Conservation (phyloP, 2,329 filamentous ascomycete species). For the Coniochaeta hoffmannii region DNA sequence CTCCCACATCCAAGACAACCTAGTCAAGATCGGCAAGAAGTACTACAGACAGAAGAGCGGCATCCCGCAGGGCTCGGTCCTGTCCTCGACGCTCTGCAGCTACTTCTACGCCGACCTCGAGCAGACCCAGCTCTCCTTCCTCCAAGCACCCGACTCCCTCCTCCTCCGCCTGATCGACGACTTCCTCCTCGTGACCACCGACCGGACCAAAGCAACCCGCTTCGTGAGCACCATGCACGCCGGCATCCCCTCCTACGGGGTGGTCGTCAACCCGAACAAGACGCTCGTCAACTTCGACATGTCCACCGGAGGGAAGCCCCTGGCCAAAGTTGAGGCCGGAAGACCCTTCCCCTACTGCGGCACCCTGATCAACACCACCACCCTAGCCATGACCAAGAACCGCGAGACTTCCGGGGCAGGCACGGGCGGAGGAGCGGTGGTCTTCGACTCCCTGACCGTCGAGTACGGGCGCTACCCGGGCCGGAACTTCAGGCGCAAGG, state of each 20-base stretch:
- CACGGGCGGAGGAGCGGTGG: constrained; percentile 26
- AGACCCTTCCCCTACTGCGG: constrained; percentile 83
- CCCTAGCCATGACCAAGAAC: constrained; percentile 68
- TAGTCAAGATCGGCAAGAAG: constrained; percentile 82
- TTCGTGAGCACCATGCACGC: constrained; percentile 78
- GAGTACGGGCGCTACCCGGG: constrained; percentile 68
- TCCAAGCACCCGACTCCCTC: constrained; percentile 43
- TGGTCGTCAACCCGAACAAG: constrained; percentile 69
- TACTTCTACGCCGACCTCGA: constrained; percentile 95
- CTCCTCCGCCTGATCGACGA: constrained; percentile 85
- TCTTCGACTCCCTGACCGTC: constrained; percentile 70
- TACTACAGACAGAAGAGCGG: constrained; percentile 82
- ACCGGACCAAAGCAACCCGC: constrained; percentile 54
- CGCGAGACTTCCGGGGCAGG: no score
- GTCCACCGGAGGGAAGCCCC: constrained; percentile 40
- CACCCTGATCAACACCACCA: constrained; percentile 63
- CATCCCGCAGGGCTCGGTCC: constrained; percentile 86
- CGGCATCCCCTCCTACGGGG: constrained; percentile 73
- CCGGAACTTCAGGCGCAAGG: constrained; percentile 71
- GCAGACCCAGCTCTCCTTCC: constrained; percentile 44
- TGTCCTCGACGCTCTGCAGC: constrained; percentile 84
- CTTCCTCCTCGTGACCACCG: constrained; percentile 78
- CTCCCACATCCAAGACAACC: constrained; percentile 76
- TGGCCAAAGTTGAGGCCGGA: constrained; percentile 36
- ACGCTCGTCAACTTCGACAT: constrained; percentile 79